A percentile compares a stretch with the other conserved stretches of the same genome.
phyloP scores from a whole-genome alignment of 2,329 filamentous ascomycete genomes.

The Macrophomina pseudophaseolina region DNA sequence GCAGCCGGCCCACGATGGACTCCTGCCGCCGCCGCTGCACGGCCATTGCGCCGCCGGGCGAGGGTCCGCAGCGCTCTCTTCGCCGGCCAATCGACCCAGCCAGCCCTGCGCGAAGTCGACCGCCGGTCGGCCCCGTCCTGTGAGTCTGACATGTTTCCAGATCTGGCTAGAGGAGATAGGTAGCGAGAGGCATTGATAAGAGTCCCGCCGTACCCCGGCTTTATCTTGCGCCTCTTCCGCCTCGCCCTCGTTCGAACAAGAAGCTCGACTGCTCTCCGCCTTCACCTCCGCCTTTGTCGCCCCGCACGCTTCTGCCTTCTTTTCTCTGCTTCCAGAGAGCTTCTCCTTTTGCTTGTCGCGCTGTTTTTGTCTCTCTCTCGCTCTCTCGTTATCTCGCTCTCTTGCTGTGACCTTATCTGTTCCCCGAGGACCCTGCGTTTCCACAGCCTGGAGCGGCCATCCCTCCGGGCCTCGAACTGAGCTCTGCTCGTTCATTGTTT shows the following conservation, averaged over 20 bases:
- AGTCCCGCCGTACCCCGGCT: slow-evolving; percentile 16
- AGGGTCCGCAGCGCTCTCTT: background rate
- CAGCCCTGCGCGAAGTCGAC: slow-evolving; percentile 6
- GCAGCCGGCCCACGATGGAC: slow-evolving; percentile 10
- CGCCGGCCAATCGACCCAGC: background rate
- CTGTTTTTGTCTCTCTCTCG: background rate
- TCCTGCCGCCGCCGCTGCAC: slow-evolving; percentile 2
- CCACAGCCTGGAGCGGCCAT: background rate
- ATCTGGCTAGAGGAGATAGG: slow-evolving; percentile 14
- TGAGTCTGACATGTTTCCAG: slow-evolving; percentile 19
- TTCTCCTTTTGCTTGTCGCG: background rate
- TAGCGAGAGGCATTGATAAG: slow-evolving; percentile 22
- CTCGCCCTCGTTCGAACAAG: background rate
- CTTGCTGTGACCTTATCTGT: slow-evolving; percentile 13
- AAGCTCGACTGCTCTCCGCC: slow-evolving; percentile 3
- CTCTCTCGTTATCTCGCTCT: no score
- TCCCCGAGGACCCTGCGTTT: background rate
- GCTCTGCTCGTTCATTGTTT: background rate
- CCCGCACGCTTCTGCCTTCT: slow-evolving; percentile 34
- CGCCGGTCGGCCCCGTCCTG: slow-evolving; percentile 23
- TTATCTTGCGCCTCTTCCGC: slow-evolving; percentile 11
- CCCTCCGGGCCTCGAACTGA: background rate
- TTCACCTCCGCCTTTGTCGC: slow-evolving; percentile 19
- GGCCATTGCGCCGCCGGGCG: slow-evolving; percentile 11
- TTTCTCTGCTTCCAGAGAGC: slow-evolving; percentile 28